Evolutionary conservation across 1,284 basidiomycete genomes (phyloP), one percentile per base, ranked within the genome.

Genomic region (Apiotrichum porosum): DNA sequence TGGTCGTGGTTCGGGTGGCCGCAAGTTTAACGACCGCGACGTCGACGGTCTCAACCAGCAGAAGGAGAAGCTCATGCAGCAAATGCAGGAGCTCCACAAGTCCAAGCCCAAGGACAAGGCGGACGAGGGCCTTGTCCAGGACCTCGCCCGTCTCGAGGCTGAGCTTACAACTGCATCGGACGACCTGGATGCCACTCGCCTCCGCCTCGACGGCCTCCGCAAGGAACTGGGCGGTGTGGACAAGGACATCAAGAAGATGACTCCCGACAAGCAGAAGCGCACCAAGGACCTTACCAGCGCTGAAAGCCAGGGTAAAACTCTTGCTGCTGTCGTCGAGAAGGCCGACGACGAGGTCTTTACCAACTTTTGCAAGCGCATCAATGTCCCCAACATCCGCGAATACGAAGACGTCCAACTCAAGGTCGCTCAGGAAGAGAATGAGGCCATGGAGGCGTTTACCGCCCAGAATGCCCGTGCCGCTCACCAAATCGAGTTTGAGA

Each of bases 21-120:
- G 88, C 72, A 88, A 88, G 64, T 97, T 91, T 85, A 89, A 93
- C 51, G 93, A 97, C 67, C 86, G 85, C 56, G 91, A 97, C 60
- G 80, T 97, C 3, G 84, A 90, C 72, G 86, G 90, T 34, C 78
- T 94, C 24, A 80, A 81, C 37, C 81, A 83, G 42, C 76, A 78
- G 15, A 81, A 86, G 50, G 90, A 95, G 61, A 81, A 78, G 28
- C 79, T 93, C 36, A 74, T 87, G 55, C 75, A 80, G n/a, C 84
- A 93, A 63, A 78, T 97, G 24, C 80, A 83, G 42, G 90, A 95
- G 45, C 78, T 95, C 24, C 79, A 77, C 60, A 87, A 88, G 68
- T 81, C 84, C 52, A 89, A 87, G 69, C 86, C 89, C 1, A 81
- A 84, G 23, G 80, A 81, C 5, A 86, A 86, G 65, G 84, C 81